Evolutionary conservation across 2,329 filamentous ascomycete genomes (phyloP).

Genomic region (Colletotrichum caudatum): DNA sequence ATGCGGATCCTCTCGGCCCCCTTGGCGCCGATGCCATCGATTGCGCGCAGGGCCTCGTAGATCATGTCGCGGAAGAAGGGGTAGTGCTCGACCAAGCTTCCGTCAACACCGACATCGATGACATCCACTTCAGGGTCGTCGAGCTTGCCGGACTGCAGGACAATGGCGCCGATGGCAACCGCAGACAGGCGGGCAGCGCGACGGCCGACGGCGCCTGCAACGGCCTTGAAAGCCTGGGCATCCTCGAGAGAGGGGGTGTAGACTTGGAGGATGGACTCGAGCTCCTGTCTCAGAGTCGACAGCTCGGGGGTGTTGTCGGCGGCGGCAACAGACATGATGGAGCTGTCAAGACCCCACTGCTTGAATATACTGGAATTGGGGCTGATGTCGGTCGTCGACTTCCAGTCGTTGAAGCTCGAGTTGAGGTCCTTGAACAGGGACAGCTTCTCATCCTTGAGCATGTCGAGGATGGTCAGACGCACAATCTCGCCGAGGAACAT

Average conservation of each 20-base stretch:
- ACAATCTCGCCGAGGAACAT: conserved; percentile 99
- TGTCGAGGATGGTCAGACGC: conserved; percentile 78
- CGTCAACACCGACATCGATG: conserved; percentile 92
- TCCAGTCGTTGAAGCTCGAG: conserved; percentile 76
- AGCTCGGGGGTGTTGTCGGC: conserved; percentile 81
- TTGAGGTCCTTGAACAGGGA: conserved; percentile 82
- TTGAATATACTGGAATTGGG: conserved; percentile 76
- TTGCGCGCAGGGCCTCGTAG: conserved; percentile 80
- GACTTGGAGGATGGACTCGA: conserved; percentile 82
- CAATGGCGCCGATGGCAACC: conserved; percentile 86
- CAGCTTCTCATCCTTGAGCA: conserved; percentile 75
- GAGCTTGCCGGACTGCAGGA: conserved; percentile 83
- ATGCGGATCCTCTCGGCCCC: conserved; percentile 92
- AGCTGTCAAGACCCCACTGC: conserved; percentile 91
- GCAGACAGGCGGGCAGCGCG: conserved; percentile 90
- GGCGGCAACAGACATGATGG: conserved; percentile 88
- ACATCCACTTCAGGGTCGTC: conserved; percentile 73
- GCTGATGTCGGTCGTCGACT: conserved; percentile 77
- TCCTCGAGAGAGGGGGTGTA: conserved; percentile 84
- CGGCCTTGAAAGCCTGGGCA: conserved; percentile 85
- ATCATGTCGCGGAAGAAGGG: conserved; percentile 92
- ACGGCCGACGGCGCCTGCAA: conserved; percentile 86
- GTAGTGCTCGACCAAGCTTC: conserved; percentile 94
- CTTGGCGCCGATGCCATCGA: conserved; percentile 80
- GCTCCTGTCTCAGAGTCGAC: conserved; percentile 78